These are phyloP conservation scores for Gossypium herbaceum DNA, from an alignment of 345 rosid genomes.

Conservation along the genomic window DNA sequence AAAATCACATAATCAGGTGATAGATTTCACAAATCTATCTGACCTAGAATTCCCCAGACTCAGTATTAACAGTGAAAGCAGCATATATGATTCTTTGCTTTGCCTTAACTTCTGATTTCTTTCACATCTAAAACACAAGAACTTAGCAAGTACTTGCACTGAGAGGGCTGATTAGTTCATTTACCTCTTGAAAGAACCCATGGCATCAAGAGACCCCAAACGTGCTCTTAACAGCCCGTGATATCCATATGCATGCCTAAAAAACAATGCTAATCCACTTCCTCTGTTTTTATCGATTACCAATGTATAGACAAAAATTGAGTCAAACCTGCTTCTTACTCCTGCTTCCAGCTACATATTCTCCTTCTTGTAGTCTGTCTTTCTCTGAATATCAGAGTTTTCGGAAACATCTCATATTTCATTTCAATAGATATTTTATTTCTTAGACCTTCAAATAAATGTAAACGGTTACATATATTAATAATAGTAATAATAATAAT, in stretches of 20 bases:
- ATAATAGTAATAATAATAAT: background rate
- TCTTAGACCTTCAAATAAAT: background rate
- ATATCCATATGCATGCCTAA: background rate
- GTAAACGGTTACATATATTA: background rate
- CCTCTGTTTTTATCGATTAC: background rate
- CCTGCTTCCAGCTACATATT: background rate
- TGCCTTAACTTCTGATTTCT: background rate
- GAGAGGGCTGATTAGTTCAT: background rate
- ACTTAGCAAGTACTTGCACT: background rate
- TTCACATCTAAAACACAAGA: background rate
- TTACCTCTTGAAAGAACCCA: background rate
- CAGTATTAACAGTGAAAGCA: background rate
- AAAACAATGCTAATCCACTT: background rate
- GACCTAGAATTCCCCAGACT: background rate
- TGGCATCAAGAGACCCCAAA: background rate
- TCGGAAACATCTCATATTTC: background rate
- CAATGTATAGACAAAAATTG: background rate
- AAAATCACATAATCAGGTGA: background rate
- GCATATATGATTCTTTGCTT: background rate
- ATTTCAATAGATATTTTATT: background rate
- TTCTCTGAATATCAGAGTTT: background rate
- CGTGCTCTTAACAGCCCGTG: background rate
- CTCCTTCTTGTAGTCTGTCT: background rate
- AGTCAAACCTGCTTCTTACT: background rate
- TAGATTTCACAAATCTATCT: background rate